These are phyloP conservation scores for Backusella psychrophila DNA, from an alignment of 192 early-diverging fungal species.

Conservation along the genomic window DNA sequence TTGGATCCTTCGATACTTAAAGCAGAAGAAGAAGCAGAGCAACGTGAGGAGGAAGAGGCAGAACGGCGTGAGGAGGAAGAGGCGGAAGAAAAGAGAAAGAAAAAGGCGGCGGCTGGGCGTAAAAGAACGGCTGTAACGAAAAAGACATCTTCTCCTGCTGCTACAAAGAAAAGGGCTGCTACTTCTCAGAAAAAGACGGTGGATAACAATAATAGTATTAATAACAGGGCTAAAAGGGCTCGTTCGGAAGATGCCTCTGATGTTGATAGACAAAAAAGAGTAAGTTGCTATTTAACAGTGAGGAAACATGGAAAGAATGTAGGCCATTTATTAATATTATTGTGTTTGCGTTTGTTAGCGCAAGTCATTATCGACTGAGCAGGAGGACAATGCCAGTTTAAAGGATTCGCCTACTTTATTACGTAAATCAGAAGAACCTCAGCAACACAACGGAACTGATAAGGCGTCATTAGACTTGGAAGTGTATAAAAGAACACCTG, in stretches of 20 bases:
- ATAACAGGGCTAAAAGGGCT: neutral
- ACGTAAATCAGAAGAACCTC: neutral
- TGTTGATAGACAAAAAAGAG: constrained; percentile 4
- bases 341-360: neutral
- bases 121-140: neutral
- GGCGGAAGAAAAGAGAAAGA: constrained; percentile 2
- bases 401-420: neutral
- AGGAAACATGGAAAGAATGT: neutral
- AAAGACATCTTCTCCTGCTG: neutral
- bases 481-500: neutral
- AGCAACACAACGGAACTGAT: neutral
- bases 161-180: neutral
- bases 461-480: neutral
- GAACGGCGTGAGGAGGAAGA: constrained; percentile 15
- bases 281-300: neutral
- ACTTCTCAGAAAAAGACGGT: neutral
- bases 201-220: neutral
- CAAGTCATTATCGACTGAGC: constrained; percentile 8
- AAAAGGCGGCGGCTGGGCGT: neutral
- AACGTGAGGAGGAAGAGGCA: constrained; percentile 12
- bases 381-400: constrained; percentile 5
- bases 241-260: neutral
- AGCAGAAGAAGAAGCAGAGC: constrained; percentile 23
- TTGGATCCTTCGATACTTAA: constrained; percentile 25
- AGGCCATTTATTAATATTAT: neutral